Percentiles rank a stretch among this genome's conserved stretches.
These are phyloP conservation scores for Russula lepida DNA, from an alignment of 768 basidiomycete species.

Conservation along the genomic window DNA sequence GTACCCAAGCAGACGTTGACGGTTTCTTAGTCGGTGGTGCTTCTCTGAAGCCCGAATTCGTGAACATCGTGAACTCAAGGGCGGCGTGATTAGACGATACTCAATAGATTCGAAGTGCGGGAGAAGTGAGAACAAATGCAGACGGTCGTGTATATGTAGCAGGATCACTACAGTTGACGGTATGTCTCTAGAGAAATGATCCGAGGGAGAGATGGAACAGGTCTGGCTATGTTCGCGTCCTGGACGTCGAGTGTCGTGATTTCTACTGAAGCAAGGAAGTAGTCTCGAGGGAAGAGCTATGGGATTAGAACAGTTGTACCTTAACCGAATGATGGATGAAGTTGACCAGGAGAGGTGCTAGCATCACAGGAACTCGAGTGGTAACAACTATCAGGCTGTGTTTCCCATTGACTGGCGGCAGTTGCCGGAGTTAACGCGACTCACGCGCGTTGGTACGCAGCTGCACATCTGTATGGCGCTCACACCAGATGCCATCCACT, in stretches of 20 bases:
- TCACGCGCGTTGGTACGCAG: too few relatives aligned
- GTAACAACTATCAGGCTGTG: too few relatives aligned
- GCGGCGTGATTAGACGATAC: conserved; percentile 20
- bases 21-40: conserved; percentile 98
- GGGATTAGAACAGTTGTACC: background rate
- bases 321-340: too few relatives aligned
- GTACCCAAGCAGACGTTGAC: conserved; percentile 74
- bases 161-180: background rate
- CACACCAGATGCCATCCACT: conserved; percentile 15
- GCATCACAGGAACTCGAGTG: too few relatives aligned
- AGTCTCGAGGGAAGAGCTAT: too few relatives aligned
- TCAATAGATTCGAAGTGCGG: background rate
- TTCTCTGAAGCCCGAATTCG: conserved; percentile 95
- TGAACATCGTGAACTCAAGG: conserved; percentile 77
- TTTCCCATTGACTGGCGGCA: conserved; percentile 24
- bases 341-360: too few relatives aligned
- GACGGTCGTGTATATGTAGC: background rate
- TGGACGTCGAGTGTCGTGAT: too few relatives aligned
- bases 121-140: background rate
- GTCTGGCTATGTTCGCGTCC: background rate
- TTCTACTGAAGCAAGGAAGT: too few relatives aligned
- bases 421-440: conserved; percentile 30
- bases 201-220: too few relatives aligned
- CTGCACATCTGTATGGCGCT: conserved; percentile 7
- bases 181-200: background rate